Evolutionary conservation across 495 filamentous ascomycete species (phyloP), one percentile per base, ranked within the genome.

Genomic region (Saxophila tyrrhenica): DNA sequence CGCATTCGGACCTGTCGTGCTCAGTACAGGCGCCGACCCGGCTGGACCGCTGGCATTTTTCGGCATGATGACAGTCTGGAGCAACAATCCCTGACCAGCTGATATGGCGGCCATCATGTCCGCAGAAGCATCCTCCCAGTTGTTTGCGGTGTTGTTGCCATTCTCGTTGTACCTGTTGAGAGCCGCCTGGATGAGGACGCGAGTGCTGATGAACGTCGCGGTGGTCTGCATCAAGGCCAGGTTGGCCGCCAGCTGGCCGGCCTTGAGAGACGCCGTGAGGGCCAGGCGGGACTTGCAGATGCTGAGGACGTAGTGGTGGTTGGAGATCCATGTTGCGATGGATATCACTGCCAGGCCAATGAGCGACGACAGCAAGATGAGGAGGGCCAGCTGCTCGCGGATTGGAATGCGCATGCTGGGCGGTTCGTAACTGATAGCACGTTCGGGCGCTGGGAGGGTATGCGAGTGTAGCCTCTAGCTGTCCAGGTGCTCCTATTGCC

Each of bases 231-330:
- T 78, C 39, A 91, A 74, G 32, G 83, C 72, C 23, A 94, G 75
- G 63, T 84, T 84, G 47, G 83, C 81, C n/a, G 81, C 69, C 35
- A 96, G 75, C 63, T 90, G 83, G 20, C 84, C 79, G 23, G 89
- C 82, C 67, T 94, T 95, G 64, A 95, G 78, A 13, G 83, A 86
- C 16, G 90, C 90, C 1, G 86, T 86, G 48, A 95, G 76, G 24
- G 83, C 69, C 25, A 94, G 78, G 35, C 78, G 75, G 59, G 69
- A 70, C 64, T 72, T 77, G 76, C 75, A 68, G 61, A 89, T 76
- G 48, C 68, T 72, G 15, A 84, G 69, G 24, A 92, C 83, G 58
- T 89, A 88, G 49, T 77, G 73, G 65, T 87, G 82, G 56, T 85
- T 87, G 50, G 81, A 87, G 50, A 84, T 62, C 69, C 69, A 83